Conservation (phyloP, 495 filamentous ascomycete genomes). For the Penicillium odoratum region DNA sequence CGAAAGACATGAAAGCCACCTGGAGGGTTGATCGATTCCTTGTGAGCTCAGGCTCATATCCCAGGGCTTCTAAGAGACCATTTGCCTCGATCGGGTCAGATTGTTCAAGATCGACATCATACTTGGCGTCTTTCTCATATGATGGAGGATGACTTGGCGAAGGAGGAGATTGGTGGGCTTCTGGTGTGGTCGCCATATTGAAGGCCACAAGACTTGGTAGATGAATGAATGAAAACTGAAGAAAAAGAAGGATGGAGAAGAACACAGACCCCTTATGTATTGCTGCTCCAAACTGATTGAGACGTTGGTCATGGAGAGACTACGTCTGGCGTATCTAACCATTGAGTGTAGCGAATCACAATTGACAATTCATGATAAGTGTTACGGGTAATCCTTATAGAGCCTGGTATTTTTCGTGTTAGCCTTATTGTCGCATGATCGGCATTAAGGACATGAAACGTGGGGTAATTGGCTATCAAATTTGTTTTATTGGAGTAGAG, state of each 20-base stretch:
- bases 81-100: constrained; percentile 20
- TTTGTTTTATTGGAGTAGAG: neutral
- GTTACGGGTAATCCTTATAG: neutral
- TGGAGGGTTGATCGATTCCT: constrained; percentile 49
- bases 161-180: neutral
- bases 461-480: constrained; percentile 6
- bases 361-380: neutral
- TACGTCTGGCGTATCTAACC: neutral
- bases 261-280: neutral
- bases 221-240: neutral
- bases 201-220: neutral
- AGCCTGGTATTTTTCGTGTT: neutral
- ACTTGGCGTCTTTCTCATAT: neutral
- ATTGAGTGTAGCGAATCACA: neutral
- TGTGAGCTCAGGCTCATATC: constrained; percentile 55
- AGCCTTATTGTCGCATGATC: neutral
- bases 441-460: neutral
- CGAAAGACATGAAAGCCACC: constrained; percentile 37
- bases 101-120: constrained; percentile 11
- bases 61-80: constrained; percentile 37
- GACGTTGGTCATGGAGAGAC: neutral
- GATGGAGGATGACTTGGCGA: neutral
- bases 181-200: neutral
- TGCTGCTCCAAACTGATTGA: neutral
- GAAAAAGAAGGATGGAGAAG: neutral